Evolutionary conservation across 768 basidiomycete genomes (phyloP).

Genomic region (Leccinum rimulosum): DNA sequence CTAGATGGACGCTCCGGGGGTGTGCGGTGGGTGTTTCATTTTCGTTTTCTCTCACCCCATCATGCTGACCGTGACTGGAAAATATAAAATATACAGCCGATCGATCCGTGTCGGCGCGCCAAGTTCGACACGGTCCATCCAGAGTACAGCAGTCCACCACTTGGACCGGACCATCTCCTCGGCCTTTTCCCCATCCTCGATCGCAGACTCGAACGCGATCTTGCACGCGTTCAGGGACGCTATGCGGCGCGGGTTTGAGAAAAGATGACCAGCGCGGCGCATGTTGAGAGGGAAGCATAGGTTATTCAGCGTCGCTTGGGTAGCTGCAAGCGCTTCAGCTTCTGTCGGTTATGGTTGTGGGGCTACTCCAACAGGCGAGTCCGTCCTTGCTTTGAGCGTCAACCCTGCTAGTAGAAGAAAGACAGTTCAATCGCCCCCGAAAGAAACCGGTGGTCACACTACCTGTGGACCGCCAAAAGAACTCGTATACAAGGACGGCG

Average conservation of each 20-base stretch:
- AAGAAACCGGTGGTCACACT: constrained; percentile 35
- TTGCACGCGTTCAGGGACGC: constrained; percentile 58
- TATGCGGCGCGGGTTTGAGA: too few relatives aligned
- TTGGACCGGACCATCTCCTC: constrained; percentile 54
- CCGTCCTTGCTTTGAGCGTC: too few relatives aligned
- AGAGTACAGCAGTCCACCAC: constrained; percentile 61
- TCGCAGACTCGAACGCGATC: constrained; percentile 64
- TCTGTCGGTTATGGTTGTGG: too few relatives aligned
- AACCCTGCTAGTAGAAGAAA: too few relatives aligned
- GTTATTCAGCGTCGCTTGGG: too few relatives aligned
- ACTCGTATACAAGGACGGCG: constrained; percentile 64
- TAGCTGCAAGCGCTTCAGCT: too few relatives aligned
- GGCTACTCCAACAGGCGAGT: too few relatives aligned
- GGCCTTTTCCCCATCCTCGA: constrained; percentile 53
- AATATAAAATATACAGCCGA: constrained; percentile 8
- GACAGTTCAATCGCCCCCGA: too few relatives aligned
- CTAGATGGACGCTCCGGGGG: constrained; percentile 24
- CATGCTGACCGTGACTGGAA: not conserved
- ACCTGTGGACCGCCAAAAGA: constrained; percentile 83
- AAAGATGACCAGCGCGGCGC: constrained; percentile 74
- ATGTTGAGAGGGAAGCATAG: too few relatives aligned
- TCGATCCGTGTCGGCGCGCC: constrained; percentile 21
- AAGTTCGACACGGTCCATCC: constrained; percentile 23
- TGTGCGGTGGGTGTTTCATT: constrained; percentile 20
- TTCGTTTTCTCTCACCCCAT: not conserved